phyloP scores from a whole-genome alignment of 176 grass and related monocot species.

The Poa annua region DNA sequence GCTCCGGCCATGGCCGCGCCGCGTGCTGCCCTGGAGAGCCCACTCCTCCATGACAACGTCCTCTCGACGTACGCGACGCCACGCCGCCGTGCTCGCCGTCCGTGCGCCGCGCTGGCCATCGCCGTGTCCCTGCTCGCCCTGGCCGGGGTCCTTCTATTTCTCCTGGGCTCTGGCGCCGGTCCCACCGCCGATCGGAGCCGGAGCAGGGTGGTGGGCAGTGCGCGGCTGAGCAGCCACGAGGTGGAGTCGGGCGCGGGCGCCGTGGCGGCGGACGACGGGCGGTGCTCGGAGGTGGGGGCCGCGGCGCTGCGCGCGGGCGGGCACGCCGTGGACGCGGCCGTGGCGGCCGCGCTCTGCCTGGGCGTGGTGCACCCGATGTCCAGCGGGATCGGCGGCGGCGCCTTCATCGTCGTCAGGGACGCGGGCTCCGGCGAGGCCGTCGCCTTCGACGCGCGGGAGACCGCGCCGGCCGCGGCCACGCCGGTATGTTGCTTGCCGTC shows the following conservation, averaged over 20 bases:
- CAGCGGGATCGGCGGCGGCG: slow-evolving; percentile 80
- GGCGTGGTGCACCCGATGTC: slow-evolving; percentile 92
- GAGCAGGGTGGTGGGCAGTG: not conserved
- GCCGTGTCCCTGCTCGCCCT: slow-evolving; percentile 44
- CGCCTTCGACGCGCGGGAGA: slow-evolving; percentile 90
- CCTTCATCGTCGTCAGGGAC: slow-evolving; percentile 74
- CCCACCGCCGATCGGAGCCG: not conserved
- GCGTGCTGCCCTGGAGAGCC: not conserved
- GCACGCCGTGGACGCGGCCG: slow-evolving; percentile 85
- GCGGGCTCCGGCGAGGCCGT: slow-evolving; percentile 59
- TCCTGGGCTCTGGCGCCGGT: not conserved
- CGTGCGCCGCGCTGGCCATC: slow-evolving; percentile 40
- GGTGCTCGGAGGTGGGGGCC: slow-evolving; percentile 80
- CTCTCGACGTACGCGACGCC: not conserved
- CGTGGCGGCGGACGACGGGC: slow-evolving; percentile 75
- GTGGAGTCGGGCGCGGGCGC: slow-evolving; percentile 53
- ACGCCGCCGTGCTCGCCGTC: not conserved
- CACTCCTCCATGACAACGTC: slow-evolving; percentile 23
- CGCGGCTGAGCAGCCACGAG: slow-evolving; percentile 39
- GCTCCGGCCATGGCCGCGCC: slow-evolving; percentile 43
- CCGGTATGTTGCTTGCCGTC: slow-evolving; percentile 24
- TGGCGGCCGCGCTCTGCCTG: slow-evolving; percentile 74
- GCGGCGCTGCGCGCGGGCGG: slow-evolving; percentile 67
- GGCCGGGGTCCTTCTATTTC: slow-evolving; percentile 25
- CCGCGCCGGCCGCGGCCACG: slow-evolving; percentile 73